Percentiles rank a stretch among this genome's conserved stretches.
Conservation (phyloP, 2,329 filamentous ascomycete genomes). For the Fusarium equiseti region DNA sequence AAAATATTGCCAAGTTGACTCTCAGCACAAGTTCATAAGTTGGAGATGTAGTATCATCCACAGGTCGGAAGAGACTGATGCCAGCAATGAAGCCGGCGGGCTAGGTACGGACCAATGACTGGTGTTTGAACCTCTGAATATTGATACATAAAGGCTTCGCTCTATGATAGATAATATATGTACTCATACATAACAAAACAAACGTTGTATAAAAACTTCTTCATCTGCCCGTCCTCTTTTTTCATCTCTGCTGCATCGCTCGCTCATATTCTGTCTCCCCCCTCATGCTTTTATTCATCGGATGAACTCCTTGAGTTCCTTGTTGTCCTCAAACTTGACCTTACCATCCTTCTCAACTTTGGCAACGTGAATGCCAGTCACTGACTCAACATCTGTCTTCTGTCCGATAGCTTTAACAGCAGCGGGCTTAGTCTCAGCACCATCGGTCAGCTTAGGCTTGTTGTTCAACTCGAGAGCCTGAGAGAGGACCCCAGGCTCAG, state of each 20-base stretch:
- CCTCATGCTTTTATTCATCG: constrained; percentile 47
- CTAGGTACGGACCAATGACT: neutral
- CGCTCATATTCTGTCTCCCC: constrained; percentile 8
- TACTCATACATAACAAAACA: constrained; percentile 34
- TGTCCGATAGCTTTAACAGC: constrained; percentile 31
- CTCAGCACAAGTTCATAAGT: neutral
- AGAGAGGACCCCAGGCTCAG: constrained; percentile 77
- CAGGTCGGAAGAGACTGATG: neutral
- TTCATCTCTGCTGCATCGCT: constrained; percentile 17
- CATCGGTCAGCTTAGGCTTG: constrained; percentile 50
- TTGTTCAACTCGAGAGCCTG: constrained; percentile 65
- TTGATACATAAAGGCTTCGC: constrained; percentile 32
- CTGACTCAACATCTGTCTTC: constrained; percentile 51
- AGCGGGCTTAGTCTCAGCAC: constrained; percentile 43
- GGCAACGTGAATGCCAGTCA: constrained; percentile 66
- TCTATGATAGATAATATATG: constrained; percentile 31
- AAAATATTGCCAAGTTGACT: neutral
- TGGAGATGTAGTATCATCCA: neutral
- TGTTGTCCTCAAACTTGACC: constrained; percentile 73
- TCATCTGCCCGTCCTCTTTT: constrained; percentile 10
- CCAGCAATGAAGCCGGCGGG: neutral
- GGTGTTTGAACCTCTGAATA: constrained; percentile 6
- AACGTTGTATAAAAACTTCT: constrained; percentile 5
- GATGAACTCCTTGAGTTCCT: constrained; percentile 68
- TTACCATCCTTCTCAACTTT: constrained; percentile 71